A percentile compares a stretch with the other conserved stretches of the same genome.
These are phyloP conservation scores for Microbotryum saponariae DNA, from an alignment of 1,284 basidiomycete species.

Conservation along the genomic window DNA sequence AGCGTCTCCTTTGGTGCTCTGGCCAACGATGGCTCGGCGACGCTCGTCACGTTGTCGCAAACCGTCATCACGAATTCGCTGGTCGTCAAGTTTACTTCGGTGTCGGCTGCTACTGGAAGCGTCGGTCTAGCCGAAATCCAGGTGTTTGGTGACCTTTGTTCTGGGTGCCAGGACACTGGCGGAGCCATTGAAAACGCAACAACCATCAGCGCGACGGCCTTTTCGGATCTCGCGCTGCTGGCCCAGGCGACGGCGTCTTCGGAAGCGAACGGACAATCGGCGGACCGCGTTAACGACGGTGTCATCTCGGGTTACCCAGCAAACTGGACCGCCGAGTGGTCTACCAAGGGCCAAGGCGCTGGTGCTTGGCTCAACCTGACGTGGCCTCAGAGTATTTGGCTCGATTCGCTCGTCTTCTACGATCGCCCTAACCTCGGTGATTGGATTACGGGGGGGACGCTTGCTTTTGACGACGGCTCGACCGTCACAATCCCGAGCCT, in stretches of 20 bases:
- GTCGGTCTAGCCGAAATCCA: slow-evolving; percentile 30
- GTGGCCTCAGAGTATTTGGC: slow-evolving; percentile 11
- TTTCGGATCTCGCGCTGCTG: slow-evolving; percentile 1
- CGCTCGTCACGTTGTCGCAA: slow-evolving; percentile 14
- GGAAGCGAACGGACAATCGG: slow-evolving; percentile 5
- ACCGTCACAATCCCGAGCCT: slow-evolving; percentile 11
- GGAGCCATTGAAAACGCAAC: not conserved
- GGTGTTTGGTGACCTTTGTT: slow-evolving; percentile 18
- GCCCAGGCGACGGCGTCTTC: slow-evolving; percentile 9
- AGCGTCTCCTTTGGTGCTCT: slow-evolving; percentile 24
- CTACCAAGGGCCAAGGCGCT: slow-evolving; percentile 8
- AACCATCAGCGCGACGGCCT: not conserved
- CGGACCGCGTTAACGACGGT: slow-evolving; percentile 13
- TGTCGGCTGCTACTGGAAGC: slow-evolving; percentile 14
- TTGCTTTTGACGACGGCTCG: slow-evolving; percentile 24
- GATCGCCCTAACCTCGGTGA: slow-evolving; percentile 28
- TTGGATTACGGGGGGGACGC: slow-evolving; percentile 21
- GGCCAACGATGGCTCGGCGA: slow-evolving; percentile 27
- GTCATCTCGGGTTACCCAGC: slow-evolving; percentile 4
- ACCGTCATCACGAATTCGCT: slow-evolving; percentile 12
- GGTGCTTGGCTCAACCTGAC: slow-evolving; percentile 18
- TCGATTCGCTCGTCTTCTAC: slow-evolving; percentile 13
- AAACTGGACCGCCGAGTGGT: slow-evolving; percentile 21
- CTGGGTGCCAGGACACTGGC: slow-evolving; percentile 3
- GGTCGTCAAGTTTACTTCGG: slow-evolving; percentile 21